Base-by-base conservation (phyloP, 2,329 filamentous ascomycete genomes). In the Neonectria punicea region DNA sequence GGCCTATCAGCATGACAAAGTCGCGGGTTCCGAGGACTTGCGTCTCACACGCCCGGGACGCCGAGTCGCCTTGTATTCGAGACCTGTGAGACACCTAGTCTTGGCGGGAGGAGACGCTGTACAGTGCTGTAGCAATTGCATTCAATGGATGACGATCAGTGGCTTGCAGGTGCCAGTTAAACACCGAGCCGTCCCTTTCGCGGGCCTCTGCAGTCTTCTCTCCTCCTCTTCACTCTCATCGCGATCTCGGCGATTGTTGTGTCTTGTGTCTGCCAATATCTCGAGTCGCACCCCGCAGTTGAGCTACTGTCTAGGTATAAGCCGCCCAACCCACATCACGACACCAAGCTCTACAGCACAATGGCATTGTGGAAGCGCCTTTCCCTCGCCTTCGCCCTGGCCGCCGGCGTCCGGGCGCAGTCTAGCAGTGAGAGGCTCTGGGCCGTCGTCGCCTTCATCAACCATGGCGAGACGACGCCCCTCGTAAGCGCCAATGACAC, bases 391-490 rank as follows among this genome's bases (percentile, higher is more conserved):
- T 34, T 57, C 22, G 55, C 64, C 44, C 65, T 80, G 28, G 53
- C 75, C 25, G 63, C 67, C 20, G 66, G 68, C 39, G 62, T 68
- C 36, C 63, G 71, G 16, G 81, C 78, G 8, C 78, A 81, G 55
- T 71, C 75, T 13, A 64, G 67, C 32, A 74, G 72, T 34, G 63
- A 68, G 18, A 82, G 77, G 28, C 81, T 87, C 55, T 86, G 84
- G 83, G 82, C 83, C 4, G 82, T 81, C 0, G 81, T 84, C 47
- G 81, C 80, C 25, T 86, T 82, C 73, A 69, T 87, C 67, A 78
- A 83, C 66, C 77, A 88, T 70, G 87, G 87, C 70, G 87, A 89
- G 72, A 84, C 80, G 44, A 86, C 82, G 5, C 86, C 87, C 2
- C 50, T 78, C 2, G 51, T 76, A 1, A 73, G 75, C 14, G 44